Percentiles rank a stretch among this genome's conserved stretches.
Conservation (phyloP, 2,329 filamentous ascomycete genomes). For the Cytospora leucostoma region DNA sequence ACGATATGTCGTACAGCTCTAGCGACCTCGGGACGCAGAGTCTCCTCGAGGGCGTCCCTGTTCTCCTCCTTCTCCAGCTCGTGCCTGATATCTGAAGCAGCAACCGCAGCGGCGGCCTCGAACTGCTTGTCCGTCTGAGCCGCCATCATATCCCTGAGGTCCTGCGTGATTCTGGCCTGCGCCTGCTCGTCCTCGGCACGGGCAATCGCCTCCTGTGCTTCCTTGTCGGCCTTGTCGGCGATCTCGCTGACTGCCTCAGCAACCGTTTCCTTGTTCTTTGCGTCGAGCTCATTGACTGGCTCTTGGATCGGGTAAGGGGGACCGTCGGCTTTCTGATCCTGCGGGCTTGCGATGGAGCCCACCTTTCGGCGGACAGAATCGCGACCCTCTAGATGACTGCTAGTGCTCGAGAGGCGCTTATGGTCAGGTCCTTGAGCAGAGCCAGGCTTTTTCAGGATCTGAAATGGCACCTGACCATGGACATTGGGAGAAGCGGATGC, state of each 20-base stretch:
- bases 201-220: conserved; percentile 66
- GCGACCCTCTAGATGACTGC: conserved; percentile 23
- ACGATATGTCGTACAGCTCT: conserved; percentile 52
- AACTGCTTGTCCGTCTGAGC: conserved; percentile 57
- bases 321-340: conserved; percentile 26
- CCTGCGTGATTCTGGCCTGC: conserved; percentile 50
- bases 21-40: conserved; percentile 52
- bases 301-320: conserved; percentile 26
- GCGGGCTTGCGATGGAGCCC: conserved; percentile 38
- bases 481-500: conserved; percentile 52
- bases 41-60: conserved; percentile 54
- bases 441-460: conserved; percentile 46
- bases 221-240: conserved; percentile 53
- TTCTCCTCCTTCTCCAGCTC: conserved; percentile 58
- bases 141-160: conserved; percentile 51
- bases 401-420: conserved; percentile 36
- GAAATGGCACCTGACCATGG: conserved; percentile 31
- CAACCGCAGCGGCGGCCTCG: conserved; percentile 49
- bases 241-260: conserved; percentile 69
- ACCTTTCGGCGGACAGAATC: conserved; percentile 38
- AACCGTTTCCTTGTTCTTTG: conserved; percentile 63
- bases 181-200: conserved; percentile 53
- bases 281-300: conserved; percentile 6
- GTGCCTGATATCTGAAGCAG: conserved; percentile 52
- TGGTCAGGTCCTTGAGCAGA: conserved; percentile 46